Conservation (phyloP, 305 asterid species). For the Fraxinus xanthoxyloides region DNA sequence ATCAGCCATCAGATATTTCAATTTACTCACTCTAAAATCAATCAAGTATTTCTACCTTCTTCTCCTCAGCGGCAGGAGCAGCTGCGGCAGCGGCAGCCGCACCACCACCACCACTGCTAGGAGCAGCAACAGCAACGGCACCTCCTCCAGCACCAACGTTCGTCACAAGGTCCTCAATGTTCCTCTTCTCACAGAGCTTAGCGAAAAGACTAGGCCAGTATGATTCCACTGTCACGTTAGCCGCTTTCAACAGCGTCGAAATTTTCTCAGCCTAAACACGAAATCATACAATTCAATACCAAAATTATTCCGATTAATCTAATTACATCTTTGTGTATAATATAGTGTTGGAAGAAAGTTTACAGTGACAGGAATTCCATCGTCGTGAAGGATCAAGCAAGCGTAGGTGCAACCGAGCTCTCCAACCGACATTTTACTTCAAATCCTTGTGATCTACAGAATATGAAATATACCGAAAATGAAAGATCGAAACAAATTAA, state of each 20-base stretch:
- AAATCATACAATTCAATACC: not conserved
- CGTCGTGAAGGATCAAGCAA: slow-evolving; percentile 23
- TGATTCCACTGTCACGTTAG: slow-evolving; percentile 39
- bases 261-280: slow-evolving; percentile 45
- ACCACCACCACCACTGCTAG: no score
- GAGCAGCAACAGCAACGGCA: slow-evolving; percentile 21
- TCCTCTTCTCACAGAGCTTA: slow-evolving; percentile 53
- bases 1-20: not conserved
- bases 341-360: not conserved
- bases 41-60: slow-evolving; percentile 29
- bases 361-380: slow-evolving; percentile 49
- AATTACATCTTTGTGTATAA: not conserved
- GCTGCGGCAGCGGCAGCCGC: slow-evolving; percentile 1
- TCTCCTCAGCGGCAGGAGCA: slow-evolving; percentile 45
- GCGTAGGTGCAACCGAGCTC: slow-evolving; percentile 51
- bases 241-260: slow-evolving; percentile 36
- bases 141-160: slow-evolving; percentile 54
- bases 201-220: slow-evolving; percentile 54
- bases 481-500: not conserved
- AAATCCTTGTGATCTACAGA: not conserved
- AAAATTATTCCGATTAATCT: not conserved
- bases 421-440: slow-evolving; percentile 32
- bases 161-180: slow-evolving; percentile 44
- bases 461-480: not conserved
- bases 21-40: not conserved